Percentiles rank a stretch among this genome's conserved stretches.
Evolutionary conservation across 164 flowering plant genomes (phyloP).

Genomic region (Vitis cinerea): DNA sequence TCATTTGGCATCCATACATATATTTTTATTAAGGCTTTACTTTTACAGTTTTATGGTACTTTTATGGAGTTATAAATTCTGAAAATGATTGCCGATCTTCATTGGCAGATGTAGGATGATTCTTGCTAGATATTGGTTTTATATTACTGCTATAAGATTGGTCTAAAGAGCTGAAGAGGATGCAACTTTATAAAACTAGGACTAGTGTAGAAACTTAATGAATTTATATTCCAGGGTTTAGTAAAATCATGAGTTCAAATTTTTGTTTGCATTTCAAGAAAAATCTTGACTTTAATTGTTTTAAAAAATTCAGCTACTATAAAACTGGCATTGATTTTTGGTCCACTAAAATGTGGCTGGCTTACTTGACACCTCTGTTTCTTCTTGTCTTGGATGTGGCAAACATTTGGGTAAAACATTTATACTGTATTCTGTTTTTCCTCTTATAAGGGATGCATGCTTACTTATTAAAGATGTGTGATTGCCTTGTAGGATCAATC

Average conservation of each 20-base stretch:
- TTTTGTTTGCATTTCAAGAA: not conserved
- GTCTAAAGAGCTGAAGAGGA: not conserved
- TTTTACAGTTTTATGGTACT: not conserved
- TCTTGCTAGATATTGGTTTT: not conserved
- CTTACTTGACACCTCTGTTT: too few relatives aligned
- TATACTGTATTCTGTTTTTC: too few relatives aligned
- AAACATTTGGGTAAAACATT: too few relatives aligned
- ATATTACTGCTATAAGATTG: not conserved
- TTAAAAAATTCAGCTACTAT: too few relatives aligned
- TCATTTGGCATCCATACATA: not conserved
- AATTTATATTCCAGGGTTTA: not conserved
- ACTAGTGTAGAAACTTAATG: too few relatives aligned
- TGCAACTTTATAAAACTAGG: not conserved
- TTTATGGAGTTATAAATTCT: not conserved
- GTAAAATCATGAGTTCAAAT: not conserved
- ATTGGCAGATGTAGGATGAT: not conserved
- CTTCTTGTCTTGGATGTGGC: too few relatives aligned
- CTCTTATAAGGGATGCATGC: too few relatives aligned
- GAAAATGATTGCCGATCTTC: not conserved
- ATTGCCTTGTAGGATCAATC: constrained; percentile 60
- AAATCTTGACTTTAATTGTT: not conserved
- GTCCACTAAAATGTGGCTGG: too few relatives aligned
- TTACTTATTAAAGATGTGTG: not conserved
- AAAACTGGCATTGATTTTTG: too few relatives aligned
- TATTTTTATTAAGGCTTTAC: not conserved